Conservation (phyloP, 129 eudicot genomes). For the Flaveria brownii region DNA sequence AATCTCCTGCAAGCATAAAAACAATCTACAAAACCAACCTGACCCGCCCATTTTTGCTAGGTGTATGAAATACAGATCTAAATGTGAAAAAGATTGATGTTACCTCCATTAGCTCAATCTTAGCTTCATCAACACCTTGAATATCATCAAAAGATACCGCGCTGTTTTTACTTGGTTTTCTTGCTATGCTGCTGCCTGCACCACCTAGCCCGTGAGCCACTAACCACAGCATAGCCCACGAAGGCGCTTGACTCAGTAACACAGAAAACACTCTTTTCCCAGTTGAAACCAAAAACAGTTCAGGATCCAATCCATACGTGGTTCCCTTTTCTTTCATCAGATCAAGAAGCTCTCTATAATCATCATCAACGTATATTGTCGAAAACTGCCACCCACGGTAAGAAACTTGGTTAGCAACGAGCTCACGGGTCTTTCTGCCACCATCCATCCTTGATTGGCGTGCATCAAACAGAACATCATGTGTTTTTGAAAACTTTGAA, state of each 20-base stretch:
- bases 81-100: background rate
- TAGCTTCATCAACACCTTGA: slow-evolving; percentile 45
- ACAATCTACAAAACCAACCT: no score
- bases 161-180: slow-evolving; percentile 41
- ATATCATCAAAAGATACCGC: slow-evolving; percentile 41
- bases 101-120: slow-evolving; percentile 48
- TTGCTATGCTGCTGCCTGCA: slow-evolving; percentile 43
- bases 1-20: no score
- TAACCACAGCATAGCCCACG: slow-evolving; percentile 46
- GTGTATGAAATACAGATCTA: background rate
- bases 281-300: slow-evolving; percentile 39
- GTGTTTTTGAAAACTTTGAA: slow-evolving; percentile 24
- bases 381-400: slow-evolving; percentile 40
- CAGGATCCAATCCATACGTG: slow-evolving; percentile 37
- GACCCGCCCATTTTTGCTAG: no score
- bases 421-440: slow-evolving; percentile 13
- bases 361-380: slow-evolving; percentile 36
- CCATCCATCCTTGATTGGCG: slow-evolving; percentile 1
- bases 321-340: slow-evolving; percentile 45
- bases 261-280: slow-evolving; percentile 35
- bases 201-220: slow-evolving; percentile 42
- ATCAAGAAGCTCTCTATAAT: slow-evolving; percentile 41
- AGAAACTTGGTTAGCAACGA: slow-evolving; percentile 21
- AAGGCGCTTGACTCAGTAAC: slow-evolving; percentile 42
- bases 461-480: background rate